These are phyloP conservation scores for Yarrowia phangngaensis DNA, from an alignment of 805 yeast genomes.

Conservation along the genomic window DNA sequence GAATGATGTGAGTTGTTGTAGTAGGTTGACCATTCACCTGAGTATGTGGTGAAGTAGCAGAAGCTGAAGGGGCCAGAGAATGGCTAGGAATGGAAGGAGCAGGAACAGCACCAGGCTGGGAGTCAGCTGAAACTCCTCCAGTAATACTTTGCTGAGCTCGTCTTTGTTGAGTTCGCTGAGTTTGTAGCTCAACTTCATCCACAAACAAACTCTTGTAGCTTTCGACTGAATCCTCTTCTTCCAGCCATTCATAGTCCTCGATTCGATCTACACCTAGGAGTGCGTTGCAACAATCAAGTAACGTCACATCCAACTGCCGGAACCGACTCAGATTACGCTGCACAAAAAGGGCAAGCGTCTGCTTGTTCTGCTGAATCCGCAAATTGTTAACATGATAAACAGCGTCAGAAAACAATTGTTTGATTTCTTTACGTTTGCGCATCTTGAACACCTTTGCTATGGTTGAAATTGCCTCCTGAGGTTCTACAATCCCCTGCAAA, in stretches of 20 bases:
- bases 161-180: too few species aligned
- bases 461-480: neutral
- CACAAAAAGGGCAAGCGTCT: conserved; percentile 1
- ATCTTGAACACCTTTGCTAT: neutral
- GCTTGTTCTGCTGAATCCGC: conserved; percentile 1
- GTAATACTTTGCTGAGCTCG: too few species aligned
- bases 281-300: conserved; percentile 8
- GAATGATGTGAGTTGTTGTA: neutral
- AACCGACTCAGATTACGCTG: conserved; percentile 13
- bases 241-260: conserved; percentile 20
- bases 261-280: conserved; percentile 11
- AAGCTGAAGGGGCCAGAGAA: neutral
- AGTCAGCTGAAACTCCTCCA: too few species aligned
- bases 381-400: neutral
- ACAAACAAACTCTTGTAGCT: conserved; percentile 19
- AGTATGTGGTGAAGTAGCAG: too few species aligned
- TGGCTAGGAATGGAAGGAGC: neutral
- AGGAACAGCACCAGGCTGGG: too few species aligned
- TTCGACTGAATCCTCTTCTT: conserved; percentile 6
- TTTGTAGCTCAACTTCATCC: neutral
- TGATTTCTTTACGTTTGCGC: conserved; percentile 1
- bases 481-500: conserved; percentile 1
- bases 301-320: conserved; percentile 11
- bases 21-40: too few species aligned
- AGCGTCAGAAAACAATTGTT: neutral